Percentiles rank a stretch among this genome's conserved stretches.
Evolutionary conservation across 2,329 filamentous ascomycete species (phyloP).

Genomic region (Stagonosporopsis cucurbitacearum): DNA sequence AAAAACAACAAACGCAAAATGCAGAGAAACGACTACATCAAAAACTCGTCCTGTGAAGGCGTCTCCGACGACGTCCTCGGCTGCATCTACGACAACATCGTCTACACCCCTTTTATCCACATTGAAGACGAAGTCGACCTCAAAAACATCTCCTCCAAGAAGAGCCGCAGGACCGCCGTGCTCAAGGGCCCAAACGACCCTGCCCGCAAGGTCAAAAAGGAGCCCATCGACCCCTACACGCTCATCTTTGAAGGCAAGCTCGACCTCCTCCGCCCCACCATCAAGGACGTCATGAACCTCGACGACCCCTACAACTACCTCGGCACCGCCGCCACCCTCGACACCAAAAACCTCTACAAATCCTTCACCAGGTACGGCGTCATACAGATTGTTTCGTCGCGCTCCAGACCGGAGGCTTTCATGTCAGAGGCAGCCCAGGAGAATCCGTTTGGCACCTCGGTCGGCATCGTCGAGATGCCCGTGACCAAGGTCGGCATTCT

Average conservation of each 20-base stretch:
- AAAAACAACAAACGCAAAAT: conserved; percentile 99
- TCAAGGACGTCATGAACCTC: conserved; percentile 90
- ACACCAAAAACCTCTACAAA: conserved; percentile 81
- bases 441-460: conserved; percentile 80
- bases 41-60: conserved; percentile 89
- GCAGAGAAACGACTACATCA: conserved; percentile 94
- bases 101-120: conserved; percentile 97
- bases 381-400: conserved; percentile 91
- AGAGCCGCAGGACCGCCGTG: conserved; percentile 70
- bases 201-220: conserved; percentile 70
- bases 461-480: conserved; percentile 95
- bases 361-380: conserved; percentile 92
- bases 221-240: conserved; percentile 94
- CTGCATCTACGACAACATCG: conserved; percentile 98
- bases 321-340: conserved; percentile 75
- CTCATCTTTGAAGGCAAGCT: conserved; percentile 90
- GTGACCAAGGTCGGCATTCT: conserved; percentile 93
- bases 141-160: conserved; percentile 74
- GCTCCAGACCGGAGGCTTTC: conserved; percentile 93
- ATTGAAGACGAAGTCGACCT: conserved; percentile 90
- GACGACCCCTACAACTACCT: conserved; percentile 92
- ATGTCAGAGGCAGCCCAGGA: conserved; percentile 84
- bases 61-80: conserved; percentile 93
- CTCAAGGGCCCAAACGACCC: conserved; percentile 66
- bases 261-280: conserved; percentile 78